Base-by-base conservation (phyloP, 805 yeast genomes). In the Candida arabinofermentans region DNA sequence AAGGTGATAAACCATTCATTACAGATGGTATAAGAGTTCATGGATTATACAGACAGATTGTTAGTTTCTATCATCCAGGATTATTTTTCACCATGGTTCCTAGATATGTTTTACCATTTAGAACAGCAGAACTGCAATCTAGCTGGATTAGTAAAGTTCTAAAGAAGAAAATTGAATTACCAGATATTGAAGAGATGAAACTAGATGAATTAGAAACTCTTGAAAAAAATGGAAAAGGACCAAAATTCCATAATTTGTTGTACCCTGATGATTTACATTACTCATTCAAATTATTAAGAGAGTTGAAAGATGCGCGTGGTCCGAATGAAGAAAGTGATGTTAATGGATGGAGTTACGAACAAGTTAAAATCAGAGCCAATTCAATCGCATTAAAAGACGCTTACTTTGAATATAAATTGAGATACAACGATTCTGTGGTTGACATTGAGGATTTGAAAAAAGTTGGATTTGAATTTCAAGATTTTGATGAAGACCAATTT, bases 31-130 rank as follows among this genome's bases (percentile, higher is more conserved):
- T 54, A 10, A 69, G 75, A 32, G 70, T 79, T 8, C 69, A 70
- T 34, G 74, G 77, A 21, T 51, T 81, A 10, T 84, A 79, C 69
- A 72, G 75, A 53, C 91, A 83, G 50, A 65, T 80, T 12, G 64
- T 83, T 35, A 75, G 75, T 51, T 66, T 69, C 24, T 62, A 69
- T 16, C 85, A 83, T 49, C 88, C 90, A 0, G 75, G 85, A 1
- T 53, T 87, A 30, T 79, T 81, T 0, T 70, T 84, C 30, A 70
- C 83, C 31, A 82, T 85, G 1, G 62, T 82, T 12, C 85, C 86
- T 1, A 69, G 78, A 34, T 74, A 76, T 49, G 77, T 80, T 4
- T 62, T 83, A 2, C 86, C 89, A 3, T 79, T 81, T 41, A 69
- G 86, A 39, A 63, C 76, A 2, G 73, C 84, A 17, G 79, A 74